Base-by-base conservation (phyloP, 306 rosid genomes). In the Rubus idaeus region DNA sequence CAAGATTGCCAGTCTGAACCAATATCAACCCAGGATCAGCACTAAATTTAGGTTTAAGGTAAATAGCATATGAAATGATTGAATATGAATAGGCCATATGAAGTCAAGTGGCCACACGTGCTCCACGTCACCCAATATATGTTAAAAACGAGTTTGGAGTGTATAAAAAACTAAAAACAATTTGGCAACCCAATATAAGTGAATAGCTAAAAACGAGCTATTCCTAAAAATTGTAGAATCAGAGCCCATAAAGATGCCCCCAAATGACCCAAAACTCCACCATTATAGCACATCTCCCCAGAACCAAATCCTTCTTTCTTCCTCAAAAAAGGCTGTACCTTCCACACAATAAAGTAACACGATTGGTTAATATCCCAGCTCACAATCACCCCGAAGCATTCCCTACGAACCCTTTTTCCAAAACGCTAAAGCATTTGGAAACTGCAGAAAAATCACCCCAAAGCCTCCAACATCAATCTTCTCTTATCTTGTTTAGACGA, bases 1-100 rank as follows among this genome's bases (percentile, higher is more conserved):
- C 93, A 23, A 85, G 71, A 80, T 78, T 73, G 70, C 75, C 87
- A 82, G 89, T 80, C 93, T 90, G 94, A 73, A 80, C 52, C 83
- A 83, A 83, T 62, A 74, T 76, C 81, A 79, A 81, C 68, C 66
- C 83, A 78, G 52, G 77, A 87, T 82, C 50, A 80, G 79, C 68
- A 76, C 66, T 71, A 47, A 16, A 37, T 57, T 52, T 68, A 71
- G 12, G 9, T 65, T 42, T 49, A 74, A 50, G 67, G 68, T 39
- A 51, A 40, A 5, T 37, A 4, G 46, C 72, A 44, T 37, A 23
- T 45, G 47, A 44, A 52, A 52, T 17, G 77, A 75, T 68, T 68
- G 8, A 74, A 21, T 6, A 16, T 35, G 46, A 26, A 78, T 70
- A 51, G 18, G 40, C 55, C 44, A 50, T 41, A 17, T 41, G 20